These are phyloP conservation scores for Rhodamnia argentea DNA, from an alignment of 345 rosid species.

Conservation along the genomic window DNA sequence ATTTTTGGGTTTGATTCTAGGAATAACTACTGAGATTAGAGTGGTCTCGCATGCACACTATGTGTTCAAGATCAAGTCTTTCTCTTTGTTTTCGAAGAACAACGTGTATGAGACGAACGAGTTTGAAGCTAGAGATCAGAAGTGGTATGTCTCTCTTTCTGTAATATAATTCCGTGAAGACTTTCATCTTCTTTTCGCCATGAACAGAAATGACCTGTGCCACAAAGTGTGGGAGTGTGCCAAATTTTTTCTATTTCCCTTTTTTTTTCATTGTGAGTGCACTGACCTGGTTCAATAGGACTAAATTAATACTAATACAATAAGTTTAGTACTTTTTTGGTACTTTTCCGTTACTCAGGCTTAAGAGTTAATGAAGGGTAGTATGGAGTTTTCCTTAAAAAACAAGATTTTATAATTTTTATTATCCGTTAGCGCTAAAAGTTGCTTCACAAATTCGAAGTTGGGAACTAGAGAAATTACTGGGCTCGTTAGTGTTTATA, in stretches of 20 bases:
- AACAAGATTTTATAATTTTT: not conserved
- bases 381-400: not conserved
- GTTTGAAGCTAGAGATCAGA: not conserved
- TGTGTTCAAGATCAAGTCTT: not conserved
- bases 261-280: too few relatives aligned
- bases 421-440: not conserved
- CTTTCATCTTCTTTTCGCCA: too few relatives aligned
- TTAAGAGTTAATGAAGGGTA: rapidly evolving
- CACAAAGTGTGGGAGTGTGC: too few relatives aligned
- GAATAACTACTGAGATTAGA: not conserved
- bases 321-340: too few relatives aligned
- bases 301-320: too few relatives aligned
- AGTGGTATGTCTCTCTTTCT: not conserved
- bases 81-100: not conserved
- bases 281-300: too few relatives aligned
- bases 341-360: too few relatives aligned
- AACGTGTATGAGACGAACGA: not conserved
- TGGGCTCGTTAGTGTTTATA: not conserved
- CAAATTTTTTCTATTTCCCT: too few relatives aligned
- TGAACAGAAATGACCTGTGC: too few relatives aligned
- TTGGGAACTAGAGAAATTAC: not conserved
- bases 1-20: not conserved
- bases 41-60: not conserved
- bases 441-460: not conserved
- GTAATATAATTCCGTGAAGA: too few relatives aligned